A percentile compares a stretch with the other conserved stretches of the same genome.
Evolutionary conservation across 208 protist genomes (phyloP).

Genomic region (Leptomonas seymouri): DNA sequence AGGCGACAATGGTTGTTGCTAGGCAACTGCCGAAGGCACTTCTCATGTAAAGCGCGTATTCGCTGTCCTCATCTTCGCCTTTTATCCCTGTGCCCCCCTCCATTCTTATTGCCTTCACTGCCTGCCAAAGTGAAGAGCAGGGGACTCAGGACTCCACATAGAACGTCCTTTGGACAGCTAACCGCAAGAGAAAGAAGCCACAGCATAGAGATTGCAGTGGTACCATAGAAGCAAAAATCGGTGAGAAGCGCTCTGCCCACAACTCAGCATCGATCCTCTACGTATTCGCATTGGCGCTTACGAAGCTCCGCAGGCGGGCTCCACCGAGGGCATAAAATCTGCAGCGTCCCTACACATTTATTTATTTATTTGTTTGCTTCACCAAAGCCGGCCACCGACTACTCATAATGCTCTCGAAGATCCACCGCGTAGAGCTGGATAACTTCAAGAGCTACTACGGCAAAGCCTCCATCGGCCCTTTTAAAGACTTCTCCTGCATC

Average conservation of each 20-base stretch:
- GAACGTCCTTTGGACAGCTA: neutral
- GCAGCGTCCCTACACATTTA: conserved; percentile 10
- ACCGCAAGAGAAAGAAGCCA: neutral
- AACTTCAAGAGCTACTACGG: conserved; percentile 99
- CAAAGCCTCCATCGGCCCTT: conserved; percentile 95
- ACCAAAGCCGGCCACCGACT: too few relatives aligned
- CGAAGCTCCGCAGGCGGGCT: neutral
- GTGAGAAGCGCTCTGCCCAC: neutral
- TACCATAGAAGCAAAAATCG: neutral
- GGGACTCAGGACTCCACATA: neutral
- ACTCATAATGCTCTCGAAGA: conserved; percentile 61
- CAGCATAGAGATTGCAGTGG: neutral
- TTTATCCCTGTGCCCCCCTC: neutral
- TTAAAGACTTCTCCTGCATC: conserved; percentile 98
- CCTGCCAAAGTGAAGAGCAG: neutral
- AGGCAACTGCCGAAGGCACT: too few relatives aligned
- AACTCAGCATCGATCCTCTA: neutral
- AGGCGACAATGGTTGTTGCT: too few relatives aligned
- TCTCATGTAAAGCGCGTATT: too few relatives aligned
- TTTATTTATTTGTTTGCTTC: conserved; percentile 19
- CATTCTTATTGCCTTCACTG: neutral
- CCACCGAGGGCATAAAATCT: neutral
- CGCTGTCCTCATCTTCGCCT: neutral
- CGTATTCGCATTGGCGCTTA: conserved; percentile 20
- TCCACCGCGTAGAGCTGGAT: conserved; percentile 93